Conservation (phyloP, 2,329 filamentous ascomycete genomes). For the Penicillium psychrosexuale region DNA sequence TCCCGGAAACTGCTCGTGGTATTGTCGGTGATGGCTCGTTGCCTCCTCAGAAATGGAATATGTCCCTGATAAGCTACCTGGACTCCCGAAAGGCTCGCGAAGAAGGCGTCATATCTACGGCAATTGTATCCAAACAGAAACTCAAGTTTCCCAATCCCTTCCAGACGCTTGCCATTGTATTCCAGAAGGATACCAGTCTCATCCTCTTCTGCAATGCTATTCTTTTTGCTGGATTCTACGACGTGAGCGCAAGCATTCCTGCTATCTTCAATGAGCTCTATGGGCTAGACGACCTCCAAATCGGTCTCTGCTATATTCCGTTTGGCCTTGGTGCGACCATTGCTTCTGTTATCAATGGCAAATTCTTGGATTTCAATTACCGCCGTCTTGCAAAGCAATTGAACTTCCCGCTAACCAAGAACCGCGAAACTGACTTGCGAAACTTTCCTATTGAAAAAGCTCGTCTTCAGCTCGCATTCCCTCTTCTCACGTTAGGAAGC, state of each 20-base stretch:
- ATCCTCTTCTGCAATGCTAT: conserved; percentile 40
- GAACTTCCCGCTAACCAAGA: conserved; percentile 34
- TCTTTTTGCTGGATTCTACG: conserved; percentile 43
- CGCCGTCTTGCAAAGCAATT: conserved; percentile 32
- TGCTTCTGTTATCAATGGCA: conserved; percentile 39
- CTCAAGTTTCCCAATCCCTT: conserved; percentile 40
- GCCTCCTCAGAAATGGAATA: conserved; percentile 37
- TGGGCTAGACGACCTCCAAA: conserved; percentile 39
- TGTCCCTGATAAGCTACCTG: conserved; percentile 31
- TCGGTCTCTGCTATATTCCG: conserved; percentile 45
- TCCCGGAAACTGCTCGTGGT: conserved; percentile 39
- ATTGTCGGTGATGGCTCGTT: conserved; percentile 42
- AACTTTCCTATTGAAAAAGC: conserved; percentile 46
- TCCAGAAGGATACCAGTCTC: conserved; percentile 37
- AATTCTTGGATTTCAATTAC: conserved; percentile 47
- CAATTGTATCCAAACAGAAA: conserved; percentile 17
- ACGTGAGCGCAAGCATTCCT: conserved; percentile 41
- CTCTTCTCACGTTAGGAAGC: conserved; percentile 33
- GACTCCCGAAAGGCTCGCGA: conserved; percentile 26
- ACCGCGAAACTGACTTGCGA: conserved; percentile 36
- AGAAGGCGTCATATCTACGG: conserved; percentile 6
- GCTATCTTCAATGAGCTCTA: conserved; percentile 38
- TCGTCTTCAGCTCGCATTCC: conserved; percentile 41
- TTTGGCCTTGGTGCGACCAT: conserved; percentile 42
- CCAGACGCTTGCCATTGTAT: conserved; percentile 33